Evolutionary conservation across 2,329 filamentous ascomycete genomes (phyloP), one percentile per base, ranked within the genome.

Genomic region (Diaporthe batatas): DNA sequence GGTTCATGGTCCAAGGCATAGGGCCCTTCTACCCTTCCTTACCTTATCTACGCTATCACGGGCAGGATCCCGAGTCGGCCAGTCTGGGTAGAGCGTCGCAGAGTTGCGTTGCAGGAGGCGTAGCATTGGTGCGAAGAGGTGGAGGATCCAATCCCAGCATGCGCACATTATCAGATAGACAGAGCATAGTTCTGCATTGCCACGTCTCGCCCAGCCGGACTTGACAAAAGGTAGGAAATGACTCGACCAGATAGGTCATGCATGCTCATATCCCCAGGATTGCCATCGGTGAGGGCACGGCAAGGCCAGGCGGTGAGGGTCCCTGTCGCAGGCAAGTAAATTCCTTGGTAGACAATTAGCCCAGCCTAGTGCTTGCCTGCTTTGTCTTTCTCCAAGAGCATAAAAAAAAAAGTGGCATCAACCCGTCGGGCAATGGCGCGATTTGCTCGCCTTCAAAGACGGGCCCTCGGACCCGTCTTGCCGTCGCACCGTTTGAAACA

Each of bases 161-260:
- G n/a, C 36, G 54, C 44, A 36, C 42, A 51, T 70, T 51, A 70
- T 59, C 68, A 58, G 57, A 51, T 58, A 70, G 67, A 25, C 42
- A 36, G 64, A 55, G 49, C 57, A 70, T 18, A 47, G 44, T 49
- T 51, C 68, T 70, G 68, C 68, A 70, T 51, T 59, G 68, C 68
- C 54, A 70, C 68, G 54, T 59, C 29, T 70, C 54, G 68, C 55
- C 68, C 42, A 59, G 57, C n/a, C 42, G 29, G 55, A 23, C 16
- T 25, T 32, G 16, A 23, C 18, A 23, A 39, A 14, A 3, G 29
- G n/a, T 36, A 14, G 68, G 53, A 51, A 70, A 70, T 70, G 68
- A 70, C 68, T 70, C 68, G 68, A 47, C 39, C 39, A 25, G 59
- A 36, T 36, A 65, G 59, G 59, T 32, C 59, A 65, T 49, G 59